Evolutionary conservation across 2,329 filamentous ascomycete genomes (phyloP), one percentile per base, ranked within the genome.

Genomic region (Aspergillus carbonarius): DNA sequence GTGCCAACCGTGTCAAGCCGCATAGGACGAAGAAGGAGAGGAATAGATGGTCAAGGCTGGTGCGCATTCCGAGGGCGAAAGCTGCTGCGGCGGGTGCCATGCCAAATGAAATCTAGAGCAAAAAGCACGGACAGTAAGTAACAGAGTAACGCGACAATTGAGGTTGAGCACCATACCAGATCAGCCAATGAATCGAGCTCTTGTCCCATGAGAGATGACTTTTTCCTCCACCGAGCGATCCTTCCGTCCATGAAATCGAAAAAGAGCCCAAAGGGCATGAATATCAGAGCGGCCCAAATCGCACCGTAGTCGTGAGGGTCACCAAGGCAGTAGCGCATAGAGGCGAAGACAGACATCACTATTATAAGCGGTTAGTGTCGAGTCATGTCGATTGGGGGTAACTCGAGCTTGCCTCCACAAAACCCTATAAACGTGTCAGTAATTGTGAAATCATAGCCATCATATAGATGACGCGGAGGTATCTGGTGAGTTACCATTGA

Each of bases 161-260:
- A 50, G 47, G 35, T 30, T 20, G 60, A 20, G 85, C 8, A 27
- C 7, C 35, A 12, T 88, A 96, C 92, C 82, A 99, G 76, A 74
- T 99, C 95, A 56, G 95, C 95, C 49, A 99, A 83, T 6, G 93
- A 98, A 76, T 99, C 95, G 57, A 99, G 81, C 78, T 99, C 95
- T 77, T 97, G 93, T 12, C 95, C 95, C 93, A 99, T 98, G 73
- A 99, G 82, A 69, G 91, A 96, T 70, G 91, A 95, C 88, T 97
- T 99, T 79, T 92, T 89, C 74, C 95, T 87, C 95, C 95, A 98
- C 65, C 95, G 84, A 63, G 95, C 95, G 57, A 99, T 93, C 74
- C 93, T 95, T 72, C 95, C 95, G 76, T 99, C 95, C 83, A 98
- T 92, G 73, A 96, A 96, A 77, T 99, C 95, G 76, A 98, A 98